Evolutionary conservation across 1,284 basidiomycete genomes (phyloP), one percentile per base, ranked within the genome.

Genomic region (Takashimella tepidaria): DNA sequence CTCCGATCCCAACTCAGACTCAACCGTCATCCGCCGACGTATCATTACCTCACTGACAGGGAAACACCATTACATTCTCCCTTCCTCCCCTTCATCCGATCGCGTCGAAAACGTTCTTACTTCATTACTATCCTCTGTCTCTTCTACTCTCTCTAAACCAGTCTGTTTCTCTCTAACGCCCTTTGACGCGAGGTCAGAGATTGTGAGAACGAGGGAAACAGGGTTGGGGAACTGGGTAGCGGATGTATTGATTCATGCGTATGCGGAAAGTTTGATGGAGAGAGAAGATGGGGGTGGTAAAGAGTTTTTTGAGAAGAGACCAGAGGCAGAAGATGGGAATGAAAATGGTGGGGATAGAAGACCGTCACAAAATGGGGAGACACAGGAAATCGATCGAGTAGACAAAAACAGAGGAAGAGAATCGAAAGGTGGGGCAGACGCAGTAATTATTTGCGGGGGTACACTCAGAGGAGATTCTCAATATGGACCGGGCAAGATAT

Each of bases 181-280:
- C 11, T 80, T 93, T 23, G 88, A 96, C 69, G 80, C 89, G 5
- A 82, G 87, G 16, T 89, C 87, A 1, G 81, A 85, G 41, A 73
- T 84, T 12, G 86, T 93, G 53, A 83, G 91, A 13, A 76, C 75
- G 10, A 57, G 66, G 27, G 74, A 95, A 84, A 86, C 85, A 16
- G 86, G 86, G 0, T 79, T 86, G 8, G 86, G 84, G n/a, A 89
- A 95, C 68, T 92, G 89, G 86, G 85, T 92, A 53, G 87, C 90
- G 1, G 92, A 96, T 70, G 84, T 93, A 25, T 73, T 92, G 25
- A 79, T 88, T 57, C 87, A 92, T 68, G 83, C 88, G 0, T 95
- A 92, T 65, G 91, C 93, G 57, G 89, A 92, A 65, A 82, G 83
- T 3, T 73, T 87, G 50, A 49, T 70, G 21, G 70, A 73, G 43